Evolutionary conservation across 805 yeast species (phyloP).

Genomic region (Monosporozyma solicola): DNA sequence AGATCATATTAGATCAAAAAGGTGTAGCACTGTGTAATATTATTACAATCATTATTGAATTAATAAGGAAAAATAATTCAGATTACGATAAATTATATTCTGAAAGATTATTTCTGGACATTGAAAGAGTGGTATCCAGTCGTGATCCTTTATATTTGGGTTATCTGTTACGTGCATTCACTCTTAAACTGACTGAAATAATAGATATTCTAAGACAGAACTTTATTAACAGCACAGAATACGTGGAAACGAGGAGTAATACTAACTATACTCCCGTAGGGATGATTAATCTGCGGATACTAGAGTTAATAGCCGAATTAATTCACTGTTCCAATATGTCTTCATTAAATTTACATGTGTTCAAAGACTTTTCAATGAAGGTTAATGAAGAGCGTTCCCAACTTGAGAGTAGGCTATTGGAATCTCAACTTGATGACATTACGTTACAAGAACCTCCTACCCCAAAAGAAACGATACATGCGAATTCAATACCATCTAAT

Average conservation of each 20-base stretch:
- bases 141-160: slow-evolving; percentile 91
- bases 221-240: slow-evolving; percentile 4
- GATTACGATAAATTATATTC: slow-evolving; percentile 80
- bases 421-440: slow-evolving; percentile 25
- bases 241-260: background rate
- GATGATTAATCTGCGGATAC: slow-evolving; percentile 79
- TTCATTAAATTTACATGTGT: slow-evolving; percentile 66
- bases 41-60: slow-evolving; percentile 86
- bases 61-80: slow-evolving; percentile 89
- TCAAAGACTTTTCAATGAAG: slow-evolving; percentile 56
- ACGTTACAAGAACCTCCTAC: background rate
- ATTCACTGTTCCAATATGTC: slow-evolving; percentile 98
- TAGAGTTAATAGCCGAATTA: slow-evolving; percentile 89
- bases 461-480: background rate
- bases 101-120: background rate
- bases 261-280: slow-evolving; percentile 51
- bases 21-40: slow-evolving; percentile 84
- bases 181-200: slow-evolving; percentile 42
- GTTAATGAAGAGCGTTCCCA: slow-evolving; percentile 61
- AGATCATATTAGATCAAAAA: slow-evolving; percentile 54
- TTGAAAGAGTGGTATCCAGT: slow-evolving; percentile 51
- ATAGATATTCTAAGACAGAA: slow-evolving; percentile 10
- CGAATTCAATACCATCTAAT: background rate
- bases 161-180: slow-evolving; percentile 61
- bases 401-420: slow-evolving; percentile 32